Base-by-base conservation (phyloP, 148 eudicot genomes). In the Tetragonia tetragonoides region DNA sequence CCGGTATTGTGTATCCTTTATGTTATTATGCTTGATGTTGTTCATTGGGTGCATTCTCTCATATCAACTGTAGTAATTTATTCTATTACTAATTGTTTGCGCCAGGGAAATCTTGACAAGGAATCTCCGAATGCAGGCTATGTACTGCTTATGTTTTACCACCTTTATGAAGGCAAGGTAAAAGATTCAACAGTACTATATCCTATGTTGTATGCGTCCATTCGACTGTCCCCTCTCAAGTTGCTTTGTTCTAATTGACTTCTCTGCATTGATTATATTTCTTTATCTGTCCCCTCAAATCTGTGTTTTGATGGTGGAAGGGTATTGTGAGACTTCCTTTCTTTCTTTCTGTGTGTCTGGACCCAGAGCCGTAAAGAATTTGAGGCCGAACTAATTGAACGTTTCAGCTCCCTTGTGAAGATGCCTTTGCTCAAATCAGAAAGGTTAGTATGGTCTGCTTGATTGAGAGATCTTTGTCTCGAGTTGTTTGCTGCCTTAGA, bases 91-190 rank as follows among this genome's bases (percentile, higher is more conserved):
- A 11, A 16, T 74, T 37, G 34, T 71, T 20, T n/a, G n/a, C n/a
- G 38, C 66, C 76, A 95, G 99, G 99, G 99, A 64, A 92, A 90
- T 88, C 97, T 95, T 74, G 99, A 95, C 82, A 88, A 85, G 83
- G 83, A 92, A 76, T 89, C 93, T 77, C 91, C 91, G 68, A 93
- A 91, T 86, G 92, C 89, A 68, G 96, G 99, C 70, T 93, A 87
- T 85, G 97, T 95, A 42, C 77, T 95, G 85, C 88, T 95, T 66
- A 90, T 95, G 93, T 95, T 95, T 84, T 93, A 95, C 82, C 81
- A 91, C 73, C 93, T 95, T 40, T 95, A 95, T 81, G 92, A 93
- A 66, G 97, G 97, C 76, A 95, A 91, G 97, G 99, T 91, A 12
- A 79, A 17, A 73, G 53, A 47, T 47, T 2, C 53, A 47, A 42